Evolutionary conservation across 345 rosid genomes (phyloP), one percentile per base, ranked within the genome.

Genomic region (Cardamine chenopodiifolia): DNA sequence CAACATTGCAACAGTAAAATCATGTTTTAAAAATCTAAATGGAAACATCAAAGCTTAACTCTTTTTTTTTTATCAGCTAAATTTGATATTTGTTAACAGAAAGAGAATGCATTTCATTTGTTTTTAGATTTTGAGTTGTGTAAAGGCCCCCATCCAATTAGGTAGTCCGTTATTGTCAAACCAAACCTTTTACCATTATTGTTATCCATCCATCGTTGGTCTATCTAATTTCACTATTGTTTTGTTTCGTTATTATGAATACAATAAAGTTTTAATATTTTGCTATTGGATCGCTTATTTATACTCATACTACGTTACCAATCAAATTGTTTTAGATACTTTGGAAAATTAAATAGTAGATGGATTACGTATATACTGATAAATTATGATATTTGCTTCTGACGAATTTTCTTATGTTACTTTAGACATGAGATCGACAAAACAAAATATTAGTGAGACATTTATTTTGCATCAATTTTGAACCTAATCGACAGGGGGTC

Each of bases 161-260:
- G 79, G 73, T 61, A 53, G 64, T 22, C 69, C 56, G 69, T 75
- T 75, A 39, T n/a, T 29, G 2, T 75, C 74, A 53, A 47, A 6
- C 49, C 56, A 40, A 75, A 68, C 57, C 79, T 60, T 68, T 71
- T 29, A 37, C 55, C 31, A 68, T 60, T 15, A 39, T 50, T 66
- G 52, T 67, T 59, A 40, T 65, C 35, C 12, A 73, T 73, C 72
- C 66, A 73, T 65, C 32, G 59, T 73, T 73, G 66, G 49, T 73
- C 29, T 64, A 55, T 55, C 77, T 32, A 65, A 23, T 45, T n/a
- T 73, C 71, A 56, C 37, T 64, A 13, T 73, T 63, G 4, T 4
- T 4, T 73, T 63, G 4, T 4, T 53, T 45, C 48, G 11, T 58
- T n/a, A 17, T 59, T 44, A 10, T 32, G 3, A 13, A 1, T 56